Conservation (phyloP, 768 basidiomycete genomes). For the Rhizopogon vinicolor region DNA sequence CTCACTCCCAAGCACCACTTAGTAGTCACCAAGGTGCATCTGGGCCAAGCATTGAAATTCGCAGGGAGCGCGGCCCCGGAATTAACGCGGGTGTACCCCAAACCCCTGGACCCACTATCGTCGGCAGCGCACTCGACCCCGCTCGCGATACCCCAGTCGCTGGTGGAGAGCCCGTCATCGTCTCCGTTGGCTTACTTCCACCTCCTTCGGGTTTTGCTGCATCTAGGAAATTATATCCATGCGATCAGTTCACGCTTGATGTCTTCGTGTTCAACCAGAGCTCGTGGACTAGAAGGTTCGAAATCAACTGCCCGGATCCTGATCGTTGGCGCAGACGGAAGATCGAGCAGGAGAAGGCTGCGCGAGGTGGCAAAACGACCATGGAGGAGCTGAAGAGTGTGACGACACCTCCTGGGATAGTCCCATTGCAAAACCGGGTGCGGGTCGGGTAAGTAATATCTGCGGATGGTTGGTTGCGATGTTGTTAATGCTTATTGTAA, state of each 20-base stretch:
- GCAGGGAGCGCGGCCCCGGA: slow-evolving; percentile 48
- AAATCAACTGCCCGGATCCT: slow-evolving; percentile 63
- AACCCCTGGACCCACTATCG: slow-evolving; percentile 53
- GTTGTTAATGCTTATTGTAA: slow-evolving; percentile 2
- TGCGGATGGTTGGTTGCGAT: not conserved
- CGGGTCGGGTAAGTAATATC: slow-evolving; percentile 63
- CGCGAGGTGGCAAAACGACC: slow-evolving; percentile 11
- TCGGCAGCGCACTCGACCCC: slow-evolving; percentile 35
- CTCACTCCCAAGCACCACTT: slow-evolving; percentile 53
- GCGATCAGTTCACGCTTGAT: slow-evolving; percentile 75
- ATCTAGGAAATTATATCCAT: slow-evolving; percentile 56
- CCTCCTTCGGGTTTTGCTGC: slow-evolving; percentile 12
- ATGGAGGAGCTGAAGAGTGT: slow-evolving; percentile 23
- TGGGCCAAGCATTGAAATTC: slow-evolving; percentile 62
- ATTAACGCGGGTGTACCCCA: slow-evolving; percentile 32
- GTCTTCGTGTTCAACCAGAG: slow-evolving; percentile 87
- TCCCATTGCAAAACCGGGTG: slow-evolving; percentile 75
- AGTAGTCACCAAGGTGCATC: slow-evolving; percentile 43
- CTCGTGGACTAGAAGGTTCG: slow-evolving; percentile 70
- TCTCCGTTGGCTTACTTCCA: slow-evolving; percentile 57
- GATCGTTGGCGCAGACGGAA: slow-evolving; percentile 39
- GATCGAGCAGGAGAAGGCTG: slow-evolving; percentile 22
- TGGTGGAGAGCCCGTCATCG: slow-evolving; percentile 55
- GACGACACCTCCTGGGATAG: slow-evolving; percentile 50
- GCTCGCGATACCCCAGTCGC: slow-evolving; percentile 9